phyloP scores from a whole-genome alignment of 257 asterid genomes.

The Salvia splendens region DNA sequence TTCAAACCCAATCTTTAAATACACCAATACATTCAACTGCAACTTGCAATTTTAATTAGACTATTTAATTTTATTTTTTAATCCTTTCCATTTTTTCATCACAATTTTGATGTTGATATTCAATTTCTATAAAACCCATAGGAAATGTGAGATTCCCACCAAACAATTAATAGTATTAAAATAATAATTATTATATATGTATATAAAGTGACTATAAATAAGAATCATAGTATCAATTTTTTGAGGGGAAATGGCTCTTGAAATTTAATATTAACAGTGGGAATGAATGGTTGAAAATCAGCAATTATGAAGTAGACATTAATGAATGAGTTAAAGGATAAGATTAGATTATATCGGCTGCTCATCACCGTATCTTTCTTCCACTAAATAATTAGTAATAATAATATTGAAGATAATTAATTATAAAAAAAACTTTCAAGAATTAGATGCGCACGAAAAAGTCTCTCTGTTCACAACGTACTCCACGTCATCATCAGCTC shows the following conservation, averaged over 20 bases:
- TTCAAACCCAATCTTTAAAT: not conserved
- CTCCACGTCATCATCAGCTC: conserved; percentile 49
- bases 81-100: no score
- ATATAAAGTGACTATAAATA: not conserved
- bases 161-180: no score
- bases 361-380: conserved; percentile 22
- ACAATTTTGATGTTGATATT: no score
- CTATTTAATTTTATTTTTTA: no score
- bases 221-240: not conserved
- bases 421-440: not conserved
- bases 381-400: conserved; percentile 4
- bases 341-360: conserved; percentile 27
- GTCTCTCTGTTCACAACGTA: conserved; percentile 30
- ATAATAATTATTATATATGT: no score
- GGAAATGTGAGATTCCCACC: no score
- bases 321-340: conserved; percentile 24
- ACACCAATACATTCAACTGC: not conserved
- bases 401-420: not conserved
- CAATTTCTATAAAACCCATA: no score
- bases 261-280: not conserved
- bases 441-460: conserved; percentile 46
- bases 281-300: not conserved
- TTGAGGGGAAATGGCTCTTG: not conserved
- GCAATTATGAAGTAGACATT: conserved; percentile 11
- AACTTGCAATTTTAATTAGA: not conserved